Conservation (phyloP, 176 grass and related monocot species). For the Carex parvula region DNA sequence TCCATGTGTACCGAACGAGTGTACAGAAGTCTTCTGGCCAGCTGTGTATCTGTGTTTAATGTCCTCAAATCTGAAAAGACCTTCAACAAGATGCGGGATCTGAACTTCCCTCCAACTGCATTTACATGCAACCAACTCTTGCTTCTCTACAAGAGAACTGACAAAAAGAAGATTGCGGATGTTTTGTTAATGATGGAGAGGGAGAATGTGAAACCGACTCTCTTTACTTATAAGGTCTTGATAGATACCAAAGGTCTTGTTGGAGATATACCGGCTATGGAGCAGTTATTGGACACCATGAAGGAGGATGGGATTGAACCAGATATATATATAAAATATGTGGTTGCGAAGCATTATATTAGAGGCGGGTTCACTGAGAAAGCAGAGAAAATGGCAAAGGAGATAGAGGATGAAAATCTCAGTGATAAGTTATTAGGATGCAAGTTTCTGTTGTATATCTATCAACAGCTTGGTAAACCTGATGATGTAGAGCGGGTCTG, state of each 20-base stretch:
- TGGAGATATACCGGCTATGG: slow-evolving; percentile 52
- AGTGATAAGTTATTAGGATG: slow-evolving; percentile 26
- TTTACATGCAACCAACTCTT: slow-evolving; percentile 70
- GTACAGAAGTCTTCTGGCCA: slow-evolving; percentile 51
- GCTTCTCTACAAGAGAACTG: slow-evolving; percentile 60
- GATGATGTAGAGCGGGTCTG: slow-evolving; percentile 62
- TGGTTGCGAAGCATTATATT: slow-evolving; percentile 64
- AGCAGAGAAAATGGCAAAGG: slow-evolving; percentile 45
- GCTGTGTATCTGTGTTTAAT: slow-evolving; percentile 40
- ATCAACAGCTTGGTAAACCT: slow-evolving; percentile 49
- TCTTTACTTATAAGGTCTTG: slow-evolving; percentile 62
- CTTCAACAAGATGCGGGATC: slow-evolving; percentile 62
- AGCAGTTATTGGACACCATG: slow-evolving; percentile 50
- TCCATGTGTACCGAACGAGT: slow-evolving; percentile 43
- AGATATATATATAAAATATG: slow-evolving; percentile 23
- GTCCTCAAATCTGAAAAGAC: slow-evolving; percentile 48
- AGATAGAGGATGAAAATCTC: slow-evolving; percentile 45
- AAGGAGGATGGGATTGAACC: slow-evolving; percentile 48
- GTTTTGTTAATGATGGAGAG: slow-evolving; percentile 69
- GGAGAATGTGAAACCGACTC: slow-evolving; percentile 48
- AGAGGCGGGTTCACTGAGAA: slow-evolving; percentile 41
- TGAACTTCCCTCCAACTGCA: slow-evolving; percentile 41
- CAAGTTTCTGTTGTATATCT: slow-evolving; percentile 51
- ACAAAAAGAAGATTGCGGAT: slow-evolving; percentile 51
- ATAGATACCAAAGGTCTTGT: slow-evolving; percentile 60